Percentiles rank a stretch among this genome's conserved stretches.
phyloP scores from a whole-genome alignment of 176 grass and related monocot species.

The Bothriochloa decipiens region DNA sequence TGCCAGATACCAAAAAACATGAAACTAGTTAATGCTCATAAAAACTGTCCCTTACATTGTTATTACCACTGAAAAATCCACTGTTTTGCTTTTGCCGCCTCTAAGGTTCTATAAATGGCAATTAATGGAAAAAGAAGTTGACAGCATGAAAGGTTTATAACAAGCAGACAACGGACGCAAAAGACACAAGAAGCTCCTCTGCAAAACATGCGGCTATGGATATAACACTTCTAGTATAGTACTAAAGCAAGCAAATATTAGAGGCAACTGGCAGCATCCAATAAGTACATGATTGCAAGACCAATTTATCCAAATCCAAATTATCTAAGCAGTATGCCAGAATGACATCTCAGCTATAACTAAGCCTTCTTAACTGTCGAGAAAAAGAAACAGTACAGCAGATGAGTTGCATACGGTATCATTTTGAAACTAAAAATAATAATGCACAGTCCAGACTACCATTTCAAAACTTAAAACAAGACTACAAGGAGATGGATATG shows the following conservation, averaged over 20 bases:
- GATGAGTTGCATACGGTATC: too few species aligned
- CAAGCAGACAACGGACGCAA: neutral
- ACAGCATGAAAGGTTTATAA: neutral
- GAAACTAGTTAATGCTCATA: conserved; percentile 23
- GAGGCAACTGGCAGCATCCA: neutral
- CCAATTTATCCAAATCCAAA: neutral
- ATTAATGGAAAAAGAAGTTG: neutral
- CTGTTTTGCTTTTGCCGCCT: neutral
- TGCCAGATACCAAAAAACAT: conserved; percentile 48
- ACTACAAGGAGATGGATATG: neutral
- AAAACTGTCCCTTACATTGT: neutral
- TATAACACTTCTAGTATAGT: neutral
- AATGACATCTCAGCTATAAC: neutral
- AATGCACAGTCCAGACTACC: neutral
- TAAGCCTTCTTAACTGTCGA: neutral
- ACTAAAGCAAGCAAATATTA: conserved; percentile 4
- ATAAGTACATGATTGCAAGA: neutral
- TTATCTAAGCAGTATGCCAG: neutral
- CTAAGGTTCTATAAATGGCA: conserved; percentile 10
- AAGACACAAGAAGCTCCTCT: neutral
- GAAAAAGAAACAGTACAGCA: neutral
- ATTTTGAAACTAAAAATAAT: too few species aligned
- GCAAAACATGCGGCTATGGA: conserved; percentile 15
- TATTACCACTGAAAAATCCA: conserved; percentile 2
- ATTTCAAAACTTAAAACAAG: conserved; percentile 8